Evolutionary conservation across 371 early-diverging fungal genomes (phyloP), one percentile per base, ranked within the genome.

Genomic region (Smittium culicis): DNA sequence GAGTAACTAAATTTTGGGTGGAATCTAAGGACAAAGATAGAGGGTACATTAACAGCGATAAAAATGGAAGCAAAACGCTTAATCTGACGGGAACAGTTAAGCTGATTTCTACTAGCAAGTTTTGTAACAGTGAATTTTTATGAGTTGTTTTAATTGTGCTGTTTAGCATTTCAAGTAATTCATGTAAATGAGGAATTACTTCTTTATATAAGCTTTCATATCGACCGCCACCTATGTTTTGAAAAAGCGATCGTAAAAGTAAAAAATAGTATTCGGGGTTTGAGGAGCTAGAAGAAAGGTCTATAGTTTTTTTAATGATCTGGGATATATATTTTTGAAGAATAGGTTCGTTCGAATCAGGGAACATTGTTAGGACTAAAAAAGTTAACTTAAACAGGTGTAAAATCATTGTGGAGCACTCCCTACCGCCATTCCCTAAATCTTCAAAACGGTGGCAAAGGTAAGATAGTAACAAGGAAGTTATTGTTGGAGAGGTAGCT

Each of bases 1-100:
- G 96, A 29, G 85, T 88, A 11, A 95, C 94, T 8, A 98, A 83
- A 30, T 96, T 94, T 20, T 90, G 85, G 45, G 91, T 91, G 0
- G 93, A 86, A 71, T 92, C 87, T 20, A 99, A 81, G 0, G 99
- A 94, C 62, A 93, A 78, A 1, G 96, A 92, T 11, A 99, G 82
- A 17, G 99, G 98, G 57, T 90, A 89, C 96, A 98, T 95, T 71
- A 99, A 73, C 66, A 88, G 90, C 17, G 91, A 87, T 27, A 99
- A 80, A 69, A 92, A 95, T 0, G 99, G 99, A 8, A 99, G 83
- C 29, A 98, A 79, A 0, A 92, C 95, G 63, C 91, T 90, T 34
- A 99, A 81, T 1, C 99, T 89, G 1, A 99, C 97, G 27, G 99
- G 99, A 0, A 99, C 93, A 0, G 97, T 94, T 62, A 99, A 74